Evolutionary conservation across 805 yeast genomes (phyloP), one percentile per base, ranked within the genome.

Genomic region (Myxozyma lipomycoides): DNA sequence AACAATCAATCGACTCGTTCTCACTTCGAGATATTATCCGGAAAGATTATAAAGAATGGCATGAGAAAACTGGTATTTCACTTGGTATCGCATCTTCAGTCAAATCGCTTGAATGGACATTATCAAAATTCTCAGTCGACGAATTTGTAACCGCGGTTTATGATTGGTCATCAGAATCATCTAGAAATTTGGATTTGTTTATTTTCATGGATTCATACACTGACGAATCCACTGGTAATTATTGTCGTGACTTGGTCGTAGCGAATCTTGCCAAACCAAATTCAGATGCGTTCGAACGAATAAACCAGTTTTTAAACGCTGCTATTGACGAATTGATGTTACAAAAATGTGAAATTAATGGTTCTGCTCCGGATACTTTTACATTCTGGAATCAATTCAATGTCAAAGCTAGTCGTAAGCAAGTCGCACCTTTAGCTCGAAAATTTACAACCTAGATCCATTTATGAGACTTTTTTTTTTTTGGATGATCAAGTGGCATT

Each of bases 41-140:
- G 40, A 90, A 89, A 66, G 98, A 91, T 64, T 91, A 86, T 68
- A 91, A 91, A 64, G 80, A 79, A 61, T 89, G 84, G 70, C 72
- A 67, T 7, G 67, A 61, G 17, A 64, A 64, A 3, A 62, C 62
- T 1, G 60, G 59, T 0, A n/a, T 5, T 9, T 35, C 38, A 7
- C 72, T 88, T 10, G 98, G 98, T 0, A 83, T 91, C 61, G 78
- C 90, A 42, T 84, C 96, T 0, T 69, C 83, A 7, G 86, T 84
- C 1, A 82, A 78, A 64, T 73, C 87, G 0, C 66, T 84, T 25
- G 67, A 69, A 4, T 84, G 85, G 81, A 58, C 86, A 0, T 24
- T 60, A 10, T 46, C 58, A 3, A 58, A 64, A 15, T 66, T 63
- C 49, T 62, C 58, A 2, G 28, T 23, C 7, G 30, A 58, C 10